Percentiles rank a stretch among this genome's conserved stretches.
Conservation (phyloP, 768 basidiomycete genomes). For the Tylopilus sp. region DNA sequence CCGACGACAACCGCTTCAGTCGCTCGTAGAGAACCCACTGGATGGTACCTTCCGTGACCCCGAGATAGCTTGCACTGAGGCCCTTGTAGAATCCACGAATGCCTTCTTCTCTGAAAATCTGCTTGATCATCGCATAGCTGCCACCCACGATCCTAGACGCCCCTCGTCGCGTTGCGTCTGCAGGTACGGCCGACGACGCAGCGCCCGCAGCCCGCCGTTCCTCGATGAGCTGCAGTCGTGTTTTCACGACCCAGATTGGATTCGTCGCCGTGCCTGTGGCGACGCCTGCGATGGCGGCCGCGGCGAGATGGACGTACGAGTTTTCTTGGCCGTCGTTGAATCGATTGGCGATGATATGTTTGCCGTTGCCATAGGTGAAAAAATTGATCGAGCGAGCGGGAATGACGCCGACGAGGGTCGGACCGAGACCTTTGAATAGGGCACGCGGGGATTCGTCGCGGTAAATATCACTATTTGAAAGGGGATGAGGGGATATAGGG, state of each 20-base stretch:
- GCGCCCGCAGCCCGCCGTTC: constrained; percentile 16
- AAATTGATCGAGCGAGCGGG: constrained; percentile 98
- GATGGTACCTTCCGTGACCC: constrained; percentile 93
- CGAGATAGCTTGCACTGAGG: constrained; percentile 89
- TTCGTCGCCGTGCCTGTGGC: constrained; percentile 89
- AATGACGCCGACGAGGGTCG: constrained; percentile 90
- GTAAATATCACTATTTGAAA: constrained; percentile 71
- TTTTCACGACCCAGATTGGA: constrained; percentile 99
- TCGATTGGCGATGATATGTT: constrained; percentile 78
- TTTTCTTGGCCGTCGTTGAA: constrained; percentile 81
- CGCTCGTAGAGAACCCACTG: constrained; percentile 98
- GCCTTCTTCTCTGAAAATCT: constrained; percentile 81
- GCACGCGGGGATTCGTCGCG: constrained; percentile 84
- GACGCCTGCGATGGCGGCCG: constrained; percentile 85
- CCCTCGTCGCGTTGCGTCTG: constrained; percentile 7
- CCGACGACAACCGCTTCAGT: constrained; percentile 66
- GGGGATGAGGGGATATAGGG: background rate
- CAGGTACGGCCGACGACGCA: background rate
- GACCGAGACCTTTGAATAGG: constrained; percentile 91
- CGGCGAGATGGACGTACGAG: constrained; percentile 76
- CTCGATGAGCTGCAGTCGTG: constrained; percentile 76
- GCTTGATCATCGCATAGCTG: constrained; percentile 58
- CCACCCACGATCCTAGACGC: constrained; percentile 41
- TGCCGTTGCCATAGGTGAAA: constrained; percentile 96
- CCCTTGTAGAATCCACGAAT: constrained; percentile 92